These are phyloP conservation scores for Sanguinoderma infundibulare DNA, from an alignment of 1,284 basidiomycete species.

Conservation along the genomic window DNA sequence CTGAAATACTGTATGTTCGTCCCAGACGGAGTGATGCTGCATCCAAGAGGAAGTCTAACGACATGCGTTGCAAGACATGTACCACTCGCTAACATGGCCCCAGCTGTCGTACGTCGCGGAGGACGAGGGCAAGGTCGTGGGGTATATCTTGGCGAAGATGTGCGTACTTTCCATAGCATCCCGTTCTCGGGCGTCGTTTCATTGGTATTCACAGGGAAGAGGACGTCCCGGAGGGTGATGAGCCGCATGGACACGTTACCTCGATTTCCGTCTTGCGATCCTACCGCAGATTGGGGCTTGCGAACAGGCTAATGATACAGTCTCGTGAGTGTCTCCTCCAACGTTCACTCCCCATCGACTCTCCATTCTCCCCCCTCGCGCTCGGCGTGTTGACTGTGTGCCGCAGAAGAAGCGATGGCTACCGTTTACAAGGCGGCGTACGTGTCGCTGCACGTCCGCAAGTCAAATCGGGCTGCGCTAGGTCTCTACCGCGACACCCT, in stretches of 20 bases:
- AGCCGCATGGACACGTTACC: slow-evolving; percentile 87
- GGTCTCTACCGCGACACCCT: slow-evolving; percentile 84
- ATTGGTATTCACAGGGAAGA: slow-evolving; percentile 61
- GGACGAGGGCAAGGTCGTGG: slow-evolving; percentile 89
- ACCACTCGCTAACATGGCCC: slow-evolving; percentile 92
- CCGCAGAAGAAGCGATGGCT: slow-evolving; percentile 85
- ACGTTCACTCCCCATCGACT: slow-evolving; percentile 1
- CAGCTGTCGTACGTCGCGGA: slow-evolving; percentile 94
- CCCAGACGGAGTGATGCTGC: neutral
- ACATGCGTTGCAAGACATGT: slow-evolving; percentile 65
- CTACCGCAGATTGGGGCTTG: slow-evolving; percentile 85
- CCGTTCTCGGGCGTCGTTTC: slow-evolving; percentile 1
- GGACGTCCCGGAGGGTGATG: slow-evolving; percentile 59
- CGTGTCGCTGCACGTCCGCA: slow-evolving; percentile 86
- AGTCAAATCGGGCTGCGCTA: slow-evolving; percentile 86
- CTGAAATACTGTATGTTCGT: slow-evolving; percentile 82
- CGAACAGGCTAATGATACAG: slow-evolving; percentile 87
- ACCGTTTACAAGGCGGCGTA: slow-evolving; percentile 77
- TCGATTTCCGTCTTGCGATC: slow-evolving; percentile 89
- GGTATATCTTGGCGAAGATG: slow-evolving; percentile 97
- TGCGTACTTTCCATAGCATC: slow-evolving; percentile 39
- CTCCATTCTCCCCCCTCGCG: neutral
- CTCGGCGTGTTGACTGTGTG: neutral
- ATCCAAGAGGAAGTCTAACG: neutral
- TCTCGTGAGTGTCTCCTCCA: slow-evolving; percentile 65